Evolutionary conservation across 2,329 filamentous ascomycete species (phyloP), one percentile per base, ranked within the genome.

Genomic region (Elsinoe ampelina): DNA sequence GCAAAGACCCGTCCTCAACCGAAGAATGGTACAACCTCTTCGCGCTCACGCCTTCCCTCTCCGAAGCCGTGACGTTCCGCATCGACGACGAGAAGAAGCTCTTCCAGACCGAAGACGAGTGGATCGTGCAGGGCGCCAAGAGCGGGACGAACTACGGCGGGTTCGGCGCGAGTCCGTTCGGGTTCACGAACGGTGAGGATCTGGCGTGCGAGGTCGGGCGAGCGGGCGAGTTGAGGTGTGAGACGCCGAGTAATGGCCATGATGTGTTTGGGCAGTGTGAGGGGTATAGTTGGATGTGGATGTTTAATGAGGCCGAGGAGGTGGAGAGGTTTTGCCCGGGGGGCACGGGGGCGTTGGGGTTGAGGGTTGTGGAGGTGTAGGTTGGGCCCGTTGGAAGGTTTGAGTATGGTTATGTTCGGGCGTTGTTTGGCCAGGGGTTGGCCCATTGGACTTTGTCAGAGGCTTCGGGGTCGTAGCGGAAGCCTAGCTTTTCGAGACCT

Each of bases 121-220:
- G 52, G 52, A 55, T 55, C 52, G 20, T 55, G 5, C 52, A 55
- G 35, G 52, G 52, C 38, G 52, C 52, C 19, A 12, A 11, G 20
- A 20, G n/a, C 6, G 52, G 52, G 17, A 26, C 10, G 20, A 30
- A 39, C 35, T 55, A 43, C 38, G 38, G 52, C 5, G 52, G 52
- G 2, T 41, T 55, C 15, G 52, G 52, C 38, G 52, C 52, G n/a
- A 41, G 35, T 39, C 35, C 35, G 6, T 39, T 30, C 11, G 35
- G 35, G 8, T 55, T 55, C 38, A 41, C 52, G 8, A 55, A 55
- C 13, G 52, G 52, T 22, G 52, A 55, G 35, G 36, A 39, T 26
- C 15, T 55, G 52, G n/a, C 20, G 36, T 55, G 52, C 15, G 5
- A 26, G 12, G 20, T 43, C 10, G 22, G 5, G 3, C 2, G 32